Evolutionary conservation across 1,284 basidiomycete genomes (phyloP), one percentile per base, ranked within the genome.

Genomic region (Melampsora larici-populina): DNA sequence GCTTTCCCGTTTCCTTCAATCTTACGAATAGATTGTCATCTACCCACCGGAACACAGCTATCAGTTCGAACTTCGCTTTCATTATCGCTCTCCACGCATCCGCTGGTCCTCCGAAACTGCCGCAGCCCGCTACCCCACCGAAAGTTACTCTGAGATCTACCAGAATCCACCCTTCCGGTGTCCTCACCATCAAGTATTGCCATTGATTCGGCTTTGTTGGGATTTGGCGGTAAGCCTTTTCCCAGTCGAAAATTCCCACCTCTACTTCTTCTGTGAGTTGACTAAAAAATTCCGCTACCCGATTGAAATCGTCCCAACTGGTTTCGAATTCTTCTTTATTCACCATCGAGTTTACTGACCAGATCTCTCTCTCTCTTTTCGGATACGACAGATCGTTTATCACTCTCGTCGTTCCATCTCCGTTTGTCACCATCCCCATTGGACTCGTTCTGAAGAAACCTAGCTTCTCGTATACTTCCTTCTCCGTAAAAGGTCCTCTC

Each of bases 161-260:
- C 5, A 46, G 2, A 4, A 67, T n/a, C 15, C 18, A 6, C 3
- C 36, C 36, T 13, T 67, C n/a, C 6, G 49, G 49, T 5, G n/a
- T 29, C 21, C 17, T 46, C 0, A 29, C 48, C 33, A 67, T n/a
- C 15, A 67, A 48, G 18, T 46, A 46, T 6, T 1, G 1, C 65
- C 65, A 67, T 24, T 67, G 24, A 0, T 17, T 6, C 5, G 18
- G 4, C 24, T 6, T 13, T 31, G 36, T 67, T n/a, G 65, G 65
- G 1, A 67, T 67, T 18, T 43, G 65, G 1, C 33, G 3, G 18
- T 67, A 67, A 0, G 65, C 33, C 36, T 67, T 67, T 24, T 67
- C 65, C 65, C 65, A 67, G 9, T 67, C 65, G 48, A 67, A 67
- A 15, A 67, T 13, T 4, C 43, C 65, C 2, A 67, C 29, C 8